Base-by-base conservation (phyloP, 2,329 filamentous ascomycete genomes). In the Nemania serpens region DNA sequence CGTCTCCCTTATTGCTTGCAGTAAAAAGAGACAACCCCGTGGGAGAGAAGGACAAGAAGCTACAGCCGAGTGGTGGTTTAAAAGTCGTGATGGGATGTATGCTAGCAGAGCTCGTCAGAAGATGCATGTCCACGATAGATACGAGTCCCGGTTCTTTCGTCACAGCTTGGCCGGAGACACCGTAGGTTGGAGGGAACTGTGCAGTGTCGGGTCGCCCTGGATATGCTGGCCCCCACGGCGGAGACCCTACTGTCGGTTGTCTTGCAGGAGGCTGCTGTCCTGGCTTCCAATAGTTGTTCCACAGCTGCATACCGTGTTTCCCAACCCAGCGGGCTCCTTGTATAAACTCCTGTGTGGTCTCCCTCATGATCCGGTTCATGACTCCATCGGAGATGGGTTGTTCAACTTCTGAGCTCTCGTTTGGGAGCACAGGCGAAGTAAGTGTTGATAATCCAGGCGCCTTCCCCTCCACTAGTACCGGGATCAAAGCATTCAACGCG, bases 1-100 rank as follows among this genome's bases (percentile, higher is more conserved):
- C 84, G 70, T 96, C 91, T n/a, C 91, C 91, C 73, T 93, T 93
- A 70, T 83, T 89, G 75, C 90, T 94, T 6, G 90, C 89, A 0
- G 90, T 93, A 75, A 95, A 89, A 11, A 96, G 80, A 53, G 85
- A 86, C 25, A 93, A 75, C 0, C 90, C 91, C 6, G 85, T 86
- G 0, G 91, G 90, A 1, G 91, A 88, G 65, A 96, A 90, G 0
- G 90, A 93, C 34, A 95, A 73, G 71, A 91, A 93, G 72, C 91
- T 94, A 74, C 91, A 94, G 9, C 91, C 91, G 15, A 90, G 82
- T 1, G 87, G 84, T 1, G 89, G 82, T 33, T 83, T 81, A 69
- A 95, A 93, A 0, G 90, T 92, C 2, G 88, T 84, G 46, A 91
- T 73, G 0, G 90, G 88, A 65, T 89, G 83, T 5, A 84, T 81